Evolutionary conservation across 148 eudicot genomes (phyloP), one percentile per base, ranked within the genome.

Genomic region (Spergularia bocconei): DNA sequence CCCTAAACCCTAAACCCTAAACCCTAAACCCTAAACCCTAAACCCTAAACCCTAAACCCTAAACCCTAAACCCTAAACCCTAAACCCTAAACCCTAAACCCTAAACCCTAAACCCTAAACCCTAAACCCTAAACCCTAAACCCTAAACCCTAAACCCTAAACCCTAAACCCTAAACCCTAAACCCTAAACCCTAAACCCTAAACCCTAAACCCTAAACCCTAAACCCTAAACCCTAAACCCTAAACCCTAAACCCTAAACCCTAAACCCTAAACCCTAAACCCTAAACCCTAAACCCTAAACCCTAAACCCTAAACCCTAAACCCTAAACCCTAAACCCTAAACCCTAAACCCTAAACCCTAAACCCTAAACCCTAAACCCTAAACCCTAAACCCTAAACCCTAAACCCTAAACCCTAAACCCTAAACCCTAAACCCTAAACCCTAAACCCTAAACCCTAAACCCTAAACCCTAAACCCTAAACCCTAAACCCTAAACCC

Each of bases 21-120:
- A 74, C 77, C 77, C 77, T 72, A 72, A 72, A 72, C 75, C 75
- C 75, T 72, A 67, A 72, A 72, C 75, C 75, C 75, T 72, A 72
- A 72, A 72, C 75, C 75, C 75, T 72, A 72, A 72, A 72, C 73
- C 75, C 75, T 58, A 56, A 72, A 72, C 63, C 75, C 75, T 58
- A 72, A 72, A 72, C 75, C 75, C 75, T 72, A 71, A 72, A 72
- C 75, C 75, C 75, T 72, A 58, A 72, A 72, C 75, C 75, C 75
- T 72, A 67, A 72, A 72, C 75, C 75, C 75, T 72, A 72, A 72
- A 72, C 75, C 75, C 75, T 72, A 72, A 72, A 72, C 75, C 75
- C 75, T 72, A 72, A 72, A 72, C 75, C 75, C 75, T 72, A 72
- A 72, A 72, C 75, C 75, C 75, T 72, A 72, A 72, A 72, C 75